Conservation (phyloP, 106 monocot species). For the Triglochin maritima region DNA sequence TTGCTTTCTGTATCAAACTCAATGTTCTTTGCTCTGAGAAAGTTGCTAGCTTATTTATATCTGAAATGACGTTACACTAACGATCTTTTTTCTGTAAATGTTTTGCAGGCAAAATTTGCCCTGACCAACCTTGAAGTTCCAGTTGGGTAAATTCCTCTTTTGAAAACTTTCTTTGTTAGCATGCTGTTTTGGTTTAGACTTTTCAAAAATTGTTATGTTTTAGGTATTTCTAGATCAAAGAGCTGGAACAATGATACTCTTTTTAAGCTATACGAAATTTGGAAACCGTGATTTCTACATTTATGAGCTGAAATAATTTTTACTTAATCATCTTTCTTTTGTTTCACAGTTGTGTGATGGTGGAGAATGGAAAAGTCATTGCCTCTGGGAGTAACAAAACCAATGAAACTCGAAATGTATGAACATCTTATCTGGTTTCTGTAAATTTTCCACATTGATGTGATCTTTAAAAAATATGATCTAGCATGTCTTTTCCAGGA, state of each 20-base stretch:
- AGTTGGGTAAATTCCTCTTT: conserved; percentile 3
- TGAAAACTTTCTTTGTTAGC: background rate
- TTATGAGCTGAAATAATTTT: too few species aligned
- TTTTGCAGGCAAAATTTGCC: conserved; percentile 9
- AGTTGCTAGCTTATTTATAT: background rate
- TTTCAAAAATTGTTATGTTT: background rate
- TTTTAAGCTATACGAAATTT: background rate
- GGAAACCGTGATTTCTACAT: too few species aligned
- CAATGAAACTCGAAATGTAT: conserved; percentile 46
- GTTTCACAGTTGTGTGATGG: conserved; percentile 45
- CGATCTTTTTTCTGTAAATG: background rate
- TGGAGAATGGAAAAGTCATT: conserved; percentile 44
- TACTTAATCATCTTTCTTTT: background rate
- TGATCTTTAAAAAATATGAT: too few species aligned
- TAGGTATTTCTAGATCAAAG: background rate
- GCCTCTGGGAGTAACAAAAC: conserved; percentile 63
- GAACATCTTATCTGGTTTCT: background rate
- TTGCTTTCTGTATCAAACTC: too few species aligned
- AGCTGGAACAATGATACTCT: background rate
- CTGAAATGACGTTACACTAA: background rate
- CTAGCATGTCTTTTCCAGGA: too few species aligned
- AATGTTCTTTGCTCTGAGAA: too few species aligned
- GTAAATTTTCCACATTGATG: too few species aligned
- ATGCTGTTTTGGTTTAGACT: background rate
- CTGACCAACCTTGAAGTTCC: conserved; percentile 8